These are phyloP conservation scores for Hebeloma cylindrosporum DNA, from an alignment of 768 basidiomycete species.

Conservation along the genomic window DNA sequence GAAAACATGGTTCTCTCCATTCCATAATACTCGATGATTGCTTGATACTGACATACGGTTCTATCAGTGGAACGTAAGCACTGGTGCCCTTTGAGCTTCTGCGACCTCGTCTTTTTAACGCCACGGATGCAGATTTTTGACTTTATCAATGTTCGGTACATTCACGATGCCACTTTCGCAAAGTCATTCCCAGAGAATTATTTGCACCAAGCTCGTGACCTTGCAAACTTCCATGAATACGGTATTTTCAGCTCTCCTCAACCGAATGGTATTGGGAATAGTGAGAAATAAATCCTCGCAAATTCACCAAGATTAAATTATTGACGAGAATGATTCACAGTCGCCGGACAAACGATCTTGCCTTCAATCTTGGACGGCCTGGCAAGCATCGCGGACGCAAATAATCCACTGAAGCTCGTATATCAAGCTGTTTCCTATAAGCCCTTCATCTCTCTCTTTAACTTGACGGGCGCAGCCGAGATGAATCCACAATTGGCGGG, in stretches of 20 bases:
- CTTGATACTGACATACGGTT: background rate
- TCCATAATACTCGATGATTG: background rate
- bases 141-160: constrained; percentile 70
- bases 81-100: background rate
- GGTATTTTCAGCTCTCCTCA: constrained; percentile 57
- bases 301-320: background rate
- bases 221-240: constrained; percentile 77
- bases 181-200: constrained; percentile 44
- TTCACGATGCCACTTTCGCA: constrained; percentile 61
- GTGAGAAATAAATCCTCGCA: constrained; percentile 38
- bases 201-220: constrained; percentile 53
- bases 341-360: constrained; percentile 65
- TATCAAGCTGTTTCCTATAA: constrained; percentile 72
- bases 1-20: constrained; percentile 51
- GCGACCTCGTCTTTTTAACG: background rate
- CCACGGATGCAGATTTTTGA: constrained; percentile 52
- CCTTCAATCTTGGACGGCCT: constrained; percentile 60
- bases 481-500: constrained; percentile 53
- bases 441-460: constrained; percentile 76
- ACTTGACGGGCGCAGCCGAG: constrained; percentile 62
- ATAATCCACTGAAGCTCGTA: constrained; percentile 55
- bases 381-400: constrained; percentile 45
- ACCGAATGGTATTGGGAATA: constrained; percentile 65
- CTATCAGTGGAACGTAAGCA: constrained; percentile 39
- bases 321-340: constrained; percentile 32